Evolutionary conservation across 805 yeast genomes (phyloP), one percentile per base, ranked within the genome.

Genomic region (Phaffomyces antillensis): DNA sequence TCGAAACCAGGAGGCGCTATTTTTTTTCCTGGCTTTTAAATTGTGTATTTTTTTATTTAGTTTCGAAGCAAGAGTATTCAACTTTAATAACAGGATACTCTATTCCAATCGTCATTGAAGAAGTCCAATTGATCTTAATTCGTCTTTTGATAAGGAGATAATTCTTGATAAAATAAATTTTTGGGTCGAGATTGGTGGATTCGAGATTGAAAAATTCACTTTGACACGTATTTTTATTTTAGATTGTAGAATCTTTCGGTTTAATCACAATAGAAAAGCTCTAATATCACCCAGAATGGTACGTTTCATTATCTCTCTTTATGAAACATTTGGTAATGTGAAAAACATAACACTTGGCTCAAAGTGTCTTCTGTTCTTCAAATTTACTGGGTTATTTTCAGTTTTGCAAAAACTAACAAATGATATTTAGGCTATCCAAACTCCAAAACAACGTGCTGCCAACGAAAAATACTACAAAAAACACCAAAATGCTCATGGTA

Each of bases 1-100:
- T 85, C 93, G 93, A 85, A 83, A 85, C 93, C 86, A 71, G 77
- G 87, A 87, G 83, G 84, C 87, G 93, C 93, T 84, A 83, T 20
- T 20, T n/a, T n/a, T n/a, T n/a, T n/a, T n/a, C n/a, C n/a, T n/a
- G n/a, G n/a, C n/a, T n/a, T n/a, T n/a, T n/a, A n/a, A 20, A 20
- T 44, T 10, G 9, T 11, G 45, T 40, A 28, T n/a, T 7, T 30
- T 13, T 25, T 35, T 32, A 28, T 20, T 7, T 7, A 25, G 9
- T 20, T 20, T 20, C 1, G 23, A 20, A n/a, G n/a, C n/a, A n/a
- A n/a, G n/a, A n/a, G n/a, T n/a, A n/a, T n/a, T n/a, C n/a, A n/a
- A n/a, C n/a, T n/a, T n/a, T n/a, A n/a, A n/a, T n/a, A n/a, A n/a
- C n/a, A n/a, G n/a, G n/a, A n/a, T n/a, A n/a, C n/a, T n/a, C n/a